Evolutionary conservation across 257 asterid species (phyloP).

Genomic region (Jaltomata sinuosa): DNA sequence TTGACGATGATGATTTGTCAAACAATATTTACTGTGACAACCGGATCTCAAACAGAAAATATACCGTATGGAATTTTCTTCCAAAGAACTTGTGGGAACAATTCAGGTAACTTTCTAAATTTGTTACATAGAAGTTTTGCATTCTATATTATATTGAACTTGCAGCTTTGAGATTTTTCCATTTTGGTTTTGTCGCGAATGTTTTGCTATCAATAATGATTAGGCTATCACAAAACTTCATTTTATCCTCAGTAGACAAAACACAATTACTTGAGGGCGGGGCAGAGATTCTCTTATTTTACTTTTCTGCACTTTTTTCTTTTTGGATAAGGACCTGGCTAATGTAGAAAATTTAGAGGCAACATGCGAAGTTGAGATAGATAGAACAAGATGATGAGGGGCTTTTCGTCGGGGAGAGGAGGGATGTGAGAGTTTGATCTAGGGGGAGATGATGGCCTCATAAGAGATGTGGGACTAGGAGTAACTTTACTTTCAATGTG

Average conservation of each 20-base stretch:
- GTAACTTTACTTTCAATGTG: background rate
- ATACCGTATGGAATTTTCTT: constrained; percentile 86
- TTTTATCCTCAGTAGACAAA: background rate
- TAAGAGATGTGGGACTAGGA: background rate
- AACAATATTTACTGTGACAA: constrained; percentile 71
- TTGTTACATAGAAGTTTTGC: background rate
- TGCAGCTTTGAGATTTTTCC: background rate
- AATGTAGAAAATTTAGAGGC: background rate
- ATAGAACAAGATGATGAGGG: background rate
- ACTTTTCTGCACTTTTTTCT: background rate
- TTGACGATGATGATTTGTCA: constrained; percentile 70
- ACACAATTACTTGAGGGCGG: background rate
- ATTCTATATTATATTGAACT: background rate
- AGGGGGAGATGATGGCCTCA: background rate
- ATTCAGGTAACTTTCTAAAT: constrained; percentile 51
- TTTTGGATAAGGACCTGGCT: background rate
- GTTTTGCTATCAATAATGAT: background rate
- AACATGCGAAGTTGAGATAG: background rate
- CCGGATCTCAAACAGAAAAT: constrained; percentile 92
- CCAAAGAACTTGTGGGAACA: constrained; percentile 99
- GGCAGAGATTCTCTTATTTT: background rate
- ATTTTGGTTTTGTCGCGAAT: background rate
- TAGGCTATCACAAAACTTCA: background rate
- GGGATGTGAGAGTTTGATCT: background rate
- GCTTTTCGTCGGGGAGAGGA: background rate